phyloP scores from a whole-genome alignment of 2,329 filamentous ascomycete species.

The Teratosphaeria nubilosa region DNA sequence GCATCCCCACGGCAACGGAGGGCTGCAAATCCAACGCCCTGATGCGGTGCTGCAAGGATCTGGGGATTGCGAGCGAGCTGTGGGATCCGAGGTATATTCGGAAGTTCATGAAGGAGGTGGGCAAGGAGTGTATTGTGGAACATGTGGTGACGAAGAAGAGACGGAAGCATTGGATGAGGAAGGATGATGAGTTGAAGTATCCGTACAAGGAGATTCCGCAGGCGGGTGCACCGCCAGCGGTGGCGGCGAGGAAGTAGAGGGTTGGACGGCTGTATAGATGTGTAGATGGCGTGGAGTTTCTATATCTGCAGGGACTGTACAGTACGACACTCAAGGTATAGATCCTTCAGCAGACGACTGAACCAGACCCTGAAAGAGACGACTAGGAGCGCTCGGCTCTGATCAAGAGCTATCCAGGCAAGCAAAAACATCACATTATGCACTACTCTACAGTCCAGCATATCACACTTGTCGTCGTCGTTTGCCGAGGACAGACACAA shows the following conservation, averaged over 20 bases:
- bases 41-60: conserved; percentile 96
- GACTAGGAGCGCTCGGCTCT: not conserved
- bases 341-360: not conserved
- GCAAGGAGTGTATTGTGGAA: conserved; percentile 80
- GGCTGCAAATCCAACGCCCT: conserved; percentile 96
- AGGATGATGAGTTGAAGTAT: conserved; percentile 64
- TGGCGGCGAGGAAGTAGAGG: not conserved
- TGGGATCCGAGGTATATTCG: conserved; percentile 93
- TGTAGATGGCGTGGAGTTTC: not conserved
- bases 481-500: not conserved
- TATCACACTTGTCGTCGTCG: not conserved
- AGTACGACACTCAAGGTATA: not conserved
- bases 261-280: not conserved
- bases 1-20: conserved; percentile 87
- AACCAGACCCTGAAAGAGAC: not conserved
- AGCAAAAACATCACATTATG: not conserved
- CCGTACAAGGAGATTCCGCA: conserved; percentile 44
- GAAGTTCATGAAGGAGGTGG: conserved; percentile 64
- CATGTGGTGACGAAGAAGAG: conserved; percentile 79
- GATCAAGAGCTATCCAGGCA: not conserved
- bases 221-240: conserved; percentile 7
- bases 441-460: not conserved
- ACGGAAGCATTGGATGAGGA: conserved; percentile 76
- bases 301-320: not conserved
- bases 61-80: conserved; percentile 86